These are phyloP conservation scores for Syzygium grande DNA, from an alignment of 345 rosid species.

Conservation along the genomic window DNA sequence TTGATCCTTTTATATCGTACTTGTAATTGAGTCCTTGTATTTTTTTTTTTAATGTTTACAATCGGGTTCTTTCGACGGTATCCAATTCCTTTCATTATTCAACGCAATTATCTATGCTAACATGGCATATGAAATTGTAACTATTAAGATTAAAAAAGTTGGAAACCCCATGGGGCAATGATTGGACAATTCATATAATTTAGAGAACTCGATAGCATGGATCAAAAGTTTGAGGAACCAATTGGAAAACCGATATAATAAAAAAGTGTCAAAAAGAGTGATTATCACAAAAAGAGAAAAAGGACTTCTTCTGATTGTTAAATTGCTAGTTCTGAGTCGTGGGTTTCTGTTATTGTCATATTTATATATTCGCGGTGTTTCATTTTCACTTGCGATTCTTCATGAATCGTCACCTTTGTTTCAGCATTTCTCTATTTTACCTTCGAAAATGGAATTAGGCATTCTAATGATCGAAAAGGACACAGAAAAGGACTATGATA, in stretches of 20 bases:
- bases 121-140: no score
- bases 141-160: neutral
- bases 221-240: neutral
- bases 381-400: neutral
- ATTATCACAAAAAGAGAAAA: neutral
- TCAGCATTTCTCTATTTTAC: neutral
- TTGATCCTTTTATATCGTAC: neutral
- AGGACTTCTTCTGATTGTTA: neutral
- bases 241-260: no score
- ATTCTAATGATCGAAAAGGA: no score
- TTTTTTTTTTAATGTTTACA: neutral
- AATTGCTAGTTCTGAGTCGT: no score
- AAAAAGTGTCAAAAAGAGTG: no score
- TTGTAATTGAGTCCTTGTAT: neutral
- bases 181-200: no score
- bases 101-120: neutral
- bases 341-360: no score
- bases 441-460: neutral
- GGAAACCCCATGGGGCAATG: neutral
- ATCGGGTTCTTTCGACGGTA: neutral
- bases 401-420: no score
- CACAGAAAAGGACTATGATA: neutral
- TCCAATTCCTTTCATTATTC: neutral
- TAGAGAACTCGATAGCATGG: neutral
- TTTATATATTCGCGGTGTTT: no score